These are phyloP conservation scores for Alternaria incomplexa DNA, from an alignment of 2,329 filamentous ascomycete genomes.

Conservation along the genomic window DNA sequence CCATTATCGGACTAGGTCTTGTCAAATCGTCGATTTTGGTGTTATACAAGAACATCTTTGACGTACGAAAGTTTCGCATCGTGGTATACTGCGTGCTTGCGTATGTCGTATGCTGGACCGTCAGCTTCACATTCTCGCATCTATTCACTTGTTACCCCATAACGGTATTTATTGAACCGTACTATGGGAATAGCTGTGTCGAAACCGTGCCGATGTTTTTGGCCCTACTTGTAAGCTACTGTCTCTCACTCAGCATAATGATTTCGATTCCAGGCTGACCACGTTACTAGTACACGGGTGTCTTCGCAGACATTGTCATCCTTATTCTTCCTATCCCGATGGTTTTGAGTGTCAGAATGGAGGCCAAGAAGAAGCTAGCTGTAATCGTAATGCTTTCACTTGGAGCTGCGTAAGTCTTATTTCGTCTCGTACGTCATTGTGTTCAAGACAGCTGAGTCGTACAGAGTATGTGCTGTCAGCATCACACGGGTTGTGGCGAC, in stretches of 20 bases:
- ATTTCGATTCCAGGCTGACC: background rate
- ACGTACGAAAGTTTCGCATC: constrained; percentile 25
- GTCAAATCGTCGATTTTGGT: constrained; percentile 40
- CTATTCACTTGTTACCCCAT: constrained; percentile 39
- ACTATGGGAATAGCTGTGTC: constrained; percentile 31
- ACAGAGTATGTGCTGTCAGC: constrained; percentile 30
- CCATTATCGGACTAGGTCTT: constrained; percentile 32
- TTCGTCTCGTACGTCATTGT: background rate
- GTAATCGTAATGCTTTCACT: constrained; percentile 30
- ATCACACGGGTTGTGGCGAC: constrained; percentile 28
- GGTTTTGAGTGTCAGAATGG: constrained; percentile 27
- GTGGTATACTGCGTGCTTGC: constrained; percentile 27
- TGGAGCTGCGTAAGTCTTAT: constrained; percentile 24
- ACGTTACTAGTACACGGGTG: constrained; percentile 20
- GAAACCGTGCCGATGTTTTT: constrained; percentile 31
- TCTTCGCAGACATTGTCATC: constrained; percentile 29
- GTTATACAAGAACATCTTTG: constrained; percentile 39
- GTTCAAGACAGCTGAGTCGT: constrained; percentile 1
- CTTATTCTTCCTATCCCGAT: constrained; percentile 33
- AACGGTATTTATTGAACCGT: constrained; percentile 34
- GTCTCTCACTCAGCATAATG: background rate
- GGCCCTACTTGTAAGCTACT: constrained; percentile 21
- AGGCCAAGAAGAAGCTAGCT: constrained; percentile 25
- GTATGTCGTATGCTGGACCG: constrained; percentile 30
- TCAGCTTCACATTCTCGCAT: constrained; percentile 31